Evolutionary conservation across 2,329 filamentous ascomycete species (phyloP), one percentile per base, ranked within the genome.

Genomic region (Ploettnerulaceae sp.): DNA sequence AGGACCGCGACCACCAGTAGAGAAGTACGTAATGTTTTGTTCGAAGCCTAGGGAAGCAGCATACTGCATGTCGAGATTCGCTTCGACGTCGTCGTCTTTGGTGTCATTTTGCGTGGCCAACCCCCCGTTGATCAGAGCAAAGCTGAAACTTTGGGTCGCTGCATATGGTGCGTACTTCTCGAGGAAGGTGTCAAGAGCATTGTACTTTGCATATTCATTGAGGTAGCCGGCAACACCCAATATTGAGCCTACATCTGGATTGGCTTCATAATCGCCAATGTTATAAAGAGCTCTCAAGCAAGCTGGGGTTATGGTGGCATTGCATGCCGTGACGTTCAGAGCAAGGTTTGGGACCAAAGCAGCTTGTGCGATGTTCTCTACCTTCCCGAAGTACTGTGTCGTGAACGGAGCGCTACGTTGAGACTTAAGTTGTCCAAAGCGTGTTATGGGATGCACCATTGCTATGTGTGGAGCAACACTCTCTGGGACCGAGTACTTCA

Each of bases 21-120:
- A 73, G 61, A 71, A 81, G 25, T 72, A 71, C 7, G 66, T 71
- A 22, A 79, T 68, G 5, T 71, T 71, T 3, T 71, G 75, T 2
- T 75, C 75, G 48, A 70, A 77, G 47, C 65, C 67, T 24, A 81
- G 69, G 22, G 70, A 71, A n/a, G 75, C 57, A 17, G 78, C 72
- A 11, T 73, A 69, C 57, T 79, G 69, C 7, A 73, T 69, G 51
- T 81, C 77, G 11, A 81, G 67, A 46, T 79, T 76, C 24, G 73
- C 76, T 59, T 82, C 78, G 32, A 64, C 55, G 46, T 34, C 34
- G 40, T 15, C 34, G 73, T 69, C 37, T 67, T 64, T 12, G 66
- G 64, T 3, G 61, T 54, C 36, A 15, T 39, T 28, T 45, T 53
- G 46, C 1, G 62, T 66, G 44, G 69, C 57, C 2, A 65, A 61